phyloP scores from a whole-genome alignment of 345 rosid genomes.

The Conringia planisiliqua region DNA sequence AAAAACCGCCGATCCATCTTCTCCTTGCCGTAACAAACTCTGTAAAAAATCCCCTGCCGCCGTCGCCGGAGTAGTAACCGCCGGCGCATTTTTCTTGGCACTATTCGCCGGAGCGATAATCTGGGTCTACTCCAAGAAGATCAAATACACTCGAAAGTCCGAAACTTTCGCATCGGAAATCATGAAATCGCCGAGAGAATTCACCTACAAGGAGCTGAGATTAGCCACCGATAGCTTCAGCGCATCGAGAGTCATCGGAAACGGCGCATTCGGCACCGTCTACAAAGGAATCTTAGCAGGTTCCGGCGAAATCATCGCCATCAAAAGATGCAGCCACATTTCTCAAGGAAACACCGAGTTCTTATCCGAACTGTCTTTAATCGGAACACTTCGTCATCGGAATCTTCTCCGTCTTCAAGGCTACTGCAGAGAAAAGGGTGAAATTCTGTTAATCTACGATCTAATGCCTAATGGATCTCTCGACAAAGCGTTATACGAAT shows the following conservation, averaged over 20 bases:
- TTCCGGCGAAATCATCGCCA: constrained; percentile 75
- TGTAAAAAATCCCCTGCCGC: constrained; percentile 88
- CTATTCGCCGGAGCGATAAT: constrained; percentile 63
- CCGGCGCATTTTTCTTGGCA: constrained; percentile 84
- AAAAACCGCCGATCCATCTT: constrained; percentile 38
- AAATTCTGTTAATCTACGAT: constrained; percentile 81
- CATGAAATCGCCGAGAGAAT: constrained; percentile 86
- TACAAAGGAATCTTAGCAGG: constrained; percentile 72
- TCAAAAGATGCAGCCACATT: constrained; percentile 85
- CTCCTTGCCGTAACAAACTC: constrained; percentile 78
- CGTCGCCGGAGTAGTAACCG: constrained; percentile 93
- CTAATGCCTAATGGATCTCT: constrained; percentile 95
- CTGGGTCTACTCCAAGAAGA: constrained; percentile 70
- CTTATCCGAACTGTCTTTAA: constrained; percentile 74
- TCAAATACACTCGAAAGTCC: constrained; percentile 47
- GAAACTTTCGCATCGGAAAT: constrained; percentile 70
- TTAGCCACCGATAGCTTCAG: constrained; percentile 77
- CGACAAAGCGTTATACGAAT: constrained; percentile 86
- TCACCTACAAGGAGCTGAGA: constrained; percentile 81
- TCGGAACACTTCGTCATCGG: constrained; percentile 85
- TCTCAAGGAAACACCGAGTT: constrained; percentile 89
- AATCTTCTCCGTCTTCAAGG: constrained; percentile 92
- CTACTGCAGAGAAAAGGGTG: constrained; percentile 92
- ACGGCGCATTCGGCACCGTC: constrained; percentile 93
- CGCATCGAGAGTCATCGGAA: constrained; percentile 66